Percentiles rank a stretch among this genome's conserved stretches.
These are phyloP conservation scores for Nothophaeocryptopus gaeumannii DNA, from an alignment of 2,329 filamentous ascomycete species.

Conservation along the genomic window DNA sequence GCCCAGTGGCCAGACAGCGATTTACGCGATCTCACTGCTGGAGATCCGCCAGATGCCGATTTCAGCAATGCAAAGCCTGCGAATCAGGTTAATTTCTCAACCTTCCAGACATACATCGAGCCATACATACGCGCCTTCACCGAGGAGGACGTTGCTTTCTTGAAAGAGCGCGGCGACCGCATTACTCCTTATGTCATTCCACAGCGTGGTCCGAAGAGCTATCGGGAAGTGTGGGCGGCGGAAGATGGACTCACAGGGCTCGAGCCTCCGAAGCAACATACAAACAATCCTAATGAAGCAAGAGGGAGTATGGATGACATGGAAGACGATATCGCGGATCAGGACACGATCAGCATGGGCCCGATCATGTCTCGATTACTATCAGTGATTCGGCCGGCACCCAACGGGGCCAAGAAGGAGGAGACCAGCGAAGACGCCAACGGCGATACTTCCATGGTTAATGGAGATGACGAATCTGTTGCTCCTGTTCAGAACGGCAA, in stretches of 20 bases:
- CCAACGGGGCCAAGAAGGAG: conserved; percentile 50
- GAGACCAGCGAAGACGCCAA: conserved; percentile 46
- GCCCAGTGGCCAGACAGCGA: conserved; percentile 77
- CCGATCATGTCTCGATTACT: conserved; percentile 81
- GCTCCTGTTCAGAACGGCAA: conserved; percentile 27
- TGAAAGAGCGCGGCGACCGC: conserved; percentile 82
- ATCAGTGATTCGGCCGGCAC: conserved; percentile 72
- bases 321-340: conserved; percentile 81
- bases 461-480: conserved; percentile 44
- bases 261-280: conserved; percentile 63
- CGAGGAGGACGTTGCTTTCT: conserved; percentile 90
- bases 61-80: conserved; percentile 91
- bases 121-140: conserved; percentile 85
- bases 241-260: conserved; percentile 80
- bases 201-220: conserved; percentile 77
- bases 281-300: conserved; percentile 73
- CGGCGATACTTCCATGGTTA: conserved; percentile 43
- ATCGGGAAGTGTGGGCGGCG: conserved; percentile 88
- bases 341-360: conserved; percentile 82
- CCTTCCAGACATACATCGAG: conserved; percentile 89
- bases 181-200: conserved; percentile 81
- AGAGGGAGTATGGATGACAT: conserved; percentile 83
- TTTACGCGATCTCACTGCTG: conserved; percentile 79
- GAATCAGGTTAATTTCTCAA: conserved; percentile 90
- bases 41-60: conserved; percentile 87